Conservation (phyloP, 345 rosid genomes). For the Pistacia atlantica region DNA sequence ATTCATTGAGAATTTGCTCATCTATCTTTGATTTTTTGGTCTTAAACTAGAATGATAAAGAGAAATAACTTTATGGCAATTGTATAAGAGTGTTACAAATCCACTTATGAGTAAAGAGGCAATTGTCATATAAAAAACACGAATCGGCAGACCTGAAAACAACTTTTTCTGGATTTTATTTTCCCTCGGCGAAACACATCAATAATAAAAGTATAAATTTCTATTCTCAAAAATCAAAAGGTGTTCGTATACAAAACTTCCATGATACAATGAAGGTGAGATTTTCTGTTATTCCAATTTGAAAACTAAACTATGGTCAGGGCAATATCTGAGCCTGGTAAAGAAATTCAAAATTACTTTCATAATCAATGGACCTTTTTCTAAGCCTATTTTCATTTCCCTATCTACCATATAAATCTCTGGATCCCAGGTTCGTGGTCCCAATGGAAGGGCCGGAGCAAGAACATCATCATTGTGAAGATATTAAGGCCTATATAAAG, state of each 20-base stretch:
- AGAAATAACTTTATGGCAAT: background rate
- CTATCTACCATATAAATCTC: conserved; percentile 89
- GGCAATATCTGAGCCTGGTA: background rate
- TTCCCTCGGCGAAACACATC: background rate
- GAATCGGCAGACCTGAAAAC: background rate
- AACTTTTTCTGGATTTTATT: background rate
- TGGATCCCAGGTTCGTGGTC: conserved; percentile 81
- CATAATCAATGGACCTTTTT: background rate
- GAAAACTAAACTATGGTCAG: background rate
- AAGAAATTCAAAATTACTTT: background rate
- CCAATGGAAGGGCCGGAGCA: conserved; percentile 81
- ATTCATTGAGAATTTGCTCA: too few relatives aligned
- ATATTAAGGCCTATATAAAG: conserved; percentile 44
- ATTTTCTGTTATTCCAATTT: background rate
- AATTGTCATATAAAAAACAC: too few relatives aligned
- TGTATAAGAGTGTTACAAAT: background rate
- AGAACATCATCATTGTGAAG: conserved; percentile 77
- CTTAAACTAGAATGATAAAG: background rate
- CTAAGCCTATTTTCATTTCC: conserved; percentile 1
- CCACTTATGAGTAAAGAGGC: too few relatives aligned
- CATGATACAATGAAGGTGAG: background rate
- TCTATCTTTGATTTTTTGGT: too few relatives aligned
- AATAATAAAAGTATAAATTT: background rate
- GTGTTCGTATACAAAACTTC: too few relatives aligned
- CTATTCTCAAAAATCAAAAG: background rate